These are phyloP conservation scores for Amniculicola lignicola DNA, from an alignment of 495 filamentous ascomycete species.

Conservation along the genomic window DNA sequence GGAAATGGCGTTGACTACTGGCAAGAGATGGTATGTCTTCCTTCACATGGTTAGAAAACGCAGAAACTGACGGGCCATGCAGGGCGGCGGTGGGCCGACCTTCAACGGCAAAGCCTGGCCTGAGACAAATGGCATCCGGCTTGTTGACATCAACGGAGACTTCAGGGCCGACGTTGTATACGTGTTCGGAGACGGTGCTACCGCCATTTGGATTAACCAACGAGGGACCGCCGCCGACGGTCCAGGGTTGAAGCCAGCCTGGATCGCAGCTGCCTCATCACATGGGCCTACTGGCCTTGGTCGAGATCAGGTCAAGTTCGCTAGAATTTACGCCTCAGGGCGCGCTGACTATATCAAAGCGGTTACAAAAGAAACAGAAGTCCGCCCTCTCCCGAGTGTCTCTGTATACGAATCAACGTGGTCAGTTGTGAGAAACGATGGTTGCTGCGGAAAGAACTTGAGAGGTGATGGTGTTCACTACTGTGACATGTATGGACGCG, in stretches of 20 bases:
- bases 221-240: conserved; percentile 26
- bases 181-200: conserved; percentile 33
- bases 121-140: conserved; percentile 26
- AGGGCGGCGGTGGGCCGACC: conserved; percentile 1
- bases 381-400: neutral
- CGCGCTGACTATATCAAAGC: conserved; percentile 3
- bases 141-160: conserved; percentile 43
- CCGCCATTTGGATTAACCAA: conserved; percentile 34
- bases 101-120: conserved; percentile 32
- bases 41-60: no score
- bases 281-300: neutral
- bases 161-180: conserved; percentile 38
- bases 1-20: no score
- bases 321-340: conserved; percentile 1
- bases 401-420: neutral
- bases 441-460: neutral
- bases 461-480: conserved; percentile 7
- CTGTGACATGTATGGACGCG: conserved; percentile 12
- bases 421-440: neutral
- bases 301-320: conserved; percentile 3
- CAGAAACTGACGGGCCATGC: conserved; percentile 35
- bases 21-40: no score
- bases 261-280: neutral
- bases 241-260: conserved; percentile 1
- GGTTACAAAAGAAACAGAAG: neutral